These are phyloP conservation scores for Ananas comosus DNA, from an alignment of 176 grass and related monocot species.

Conservation along the genomic window DNA sequence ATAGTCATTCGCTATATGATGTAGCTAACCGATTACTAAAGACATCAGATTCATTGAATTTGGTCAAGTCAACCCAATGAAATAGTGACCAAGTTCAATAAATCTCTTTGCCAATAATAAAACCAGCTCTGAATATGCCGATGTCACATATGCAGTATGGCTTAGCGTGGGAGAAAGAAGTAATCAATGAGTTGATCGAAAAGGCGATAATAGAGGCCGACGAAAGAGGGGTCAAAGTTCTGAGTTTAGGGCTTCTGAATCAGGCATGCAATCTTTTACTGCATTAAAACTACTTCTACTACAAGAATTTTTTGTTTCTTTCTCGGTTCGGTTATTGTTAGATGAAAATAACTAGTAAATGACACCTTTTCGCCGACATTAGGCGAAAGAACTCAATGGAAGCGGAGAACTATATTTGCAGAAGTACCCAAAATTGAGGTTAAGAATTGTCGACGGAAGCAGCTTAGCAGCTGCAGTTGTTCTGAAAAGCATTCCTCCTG, in stretches of 20 bases:
- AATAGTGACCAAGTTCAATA: too few species aligned
- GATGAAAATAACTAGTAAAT: neutral
- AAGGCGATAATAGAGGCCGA: constrained; percentile 76
- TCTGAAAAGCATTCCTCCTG: constrained; percentile 40
- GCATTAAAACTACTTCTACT: neutral
- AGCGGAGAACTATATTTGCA: constrained; percentile 60
- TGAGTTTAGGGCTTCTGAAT: constrained; percentile 77
- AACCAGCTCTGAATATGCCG: neutral
- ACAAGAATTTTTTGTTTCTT: too few species aligned
- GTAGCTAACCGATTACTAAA: neutral
- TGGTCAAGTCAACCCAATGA: too few species aligned
- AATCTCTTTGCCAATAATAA: neutral
- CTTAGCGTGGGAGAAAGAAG: constrained; percentile 47
- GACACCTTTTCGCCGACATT: constrained; percentile 4
- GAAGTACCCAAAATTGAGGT: constrained; percentile 60
- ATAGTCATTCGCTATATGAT: neutral
- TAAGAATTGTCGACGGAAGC: constrained; percentile 82
- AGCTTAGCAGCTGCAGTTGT: constrained; percentile 76
- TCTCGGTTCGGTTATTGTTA: too few species aligned
- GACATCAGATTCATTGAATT: too few species aligned
- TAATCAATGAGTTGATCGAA: constrained; percentile 62
- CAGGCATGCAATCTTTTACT: constrained; percentile 27
- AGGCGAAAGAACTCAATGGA: constrained; percentile 63
- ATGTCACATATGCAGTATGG: constrained; percentile 41
- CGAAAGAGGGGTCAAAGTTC: constrained; percentile 58